A percentile compares a stretch with the other conserved stretches of the same genome.
Evolutionary conservation across 495 filamentous ascomycete species (phyloP).

Genomic region (Penicillium paradoxum): DNA sequence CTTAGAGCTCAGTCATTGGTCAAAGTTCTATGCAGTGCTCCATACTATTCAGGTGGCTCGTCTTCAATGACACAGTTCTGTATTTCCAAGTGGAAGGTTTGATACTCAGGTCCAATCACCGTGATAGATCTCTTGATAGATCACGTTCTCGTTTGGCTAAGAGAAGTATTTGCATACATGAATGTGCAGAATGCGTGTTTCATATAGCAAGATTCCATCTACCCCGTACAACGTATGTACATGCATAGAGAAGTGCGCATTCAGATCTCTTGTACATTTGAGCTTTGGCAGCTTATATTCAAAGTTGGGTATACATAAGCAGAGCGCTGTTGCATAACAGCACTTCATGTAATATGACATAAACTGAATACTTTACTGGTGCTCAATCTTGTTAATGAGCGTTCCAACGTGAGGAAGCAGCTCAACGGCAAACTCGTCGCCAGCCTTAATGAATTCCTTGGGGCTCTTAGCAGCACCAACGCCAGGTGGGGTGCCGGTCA

Average conservation of each 20-base stretch:
- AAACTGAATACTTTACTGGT: slow-evolving; percentile 15
- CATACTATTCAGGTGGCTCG: neutral
- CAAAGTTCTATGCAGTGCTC: neutral
- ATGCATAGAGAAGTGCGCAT: too few relatives aligned
- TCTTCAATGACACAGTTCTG: neutral
- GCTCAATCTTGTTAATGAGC: slow-evolving; percentile 36
- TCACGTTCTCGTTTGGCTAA: too few relatives aligned
- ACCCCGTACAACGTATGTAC: too few relatives aligned
- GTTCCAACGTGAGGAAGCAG: slow-evolving; percentile 43
- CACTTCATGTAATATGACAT: neutral
- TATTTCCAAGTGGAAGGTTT: too few relatives aligned
- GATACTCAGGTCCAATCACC: too few relatives aligned
- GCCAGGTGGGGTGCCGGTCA: slow-evolving; percentile 69
- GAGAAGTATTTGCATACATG: too few relatives aligned
- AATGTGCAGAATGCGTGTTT: too few relatives aligned
- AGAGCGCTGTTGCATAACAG: neutral
- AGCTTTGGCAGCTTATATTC: too few relatives aligned
- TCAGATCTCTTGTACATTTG: too few relatives aligned
- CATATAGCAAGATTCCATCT: too few relatives aligned
- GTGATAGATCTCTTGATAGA: too few relatives aligned
- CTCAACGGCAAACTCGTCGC: slow-evolving; percentile 57
- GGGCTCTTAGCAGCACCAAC: slow-evolving; percentile 52
- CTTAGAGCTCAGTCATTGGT: slow-evolving; percentile 1
- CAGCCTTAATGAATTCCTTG: slow-evolving; percentile 51
- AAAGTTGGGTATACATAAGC: too few relatives aligned